Evolutionary conservation across 139 green algal species (phyloP), one percentile per base, ranked within the genome.

Genomic region (Chlorella vulgaris): DNA sequence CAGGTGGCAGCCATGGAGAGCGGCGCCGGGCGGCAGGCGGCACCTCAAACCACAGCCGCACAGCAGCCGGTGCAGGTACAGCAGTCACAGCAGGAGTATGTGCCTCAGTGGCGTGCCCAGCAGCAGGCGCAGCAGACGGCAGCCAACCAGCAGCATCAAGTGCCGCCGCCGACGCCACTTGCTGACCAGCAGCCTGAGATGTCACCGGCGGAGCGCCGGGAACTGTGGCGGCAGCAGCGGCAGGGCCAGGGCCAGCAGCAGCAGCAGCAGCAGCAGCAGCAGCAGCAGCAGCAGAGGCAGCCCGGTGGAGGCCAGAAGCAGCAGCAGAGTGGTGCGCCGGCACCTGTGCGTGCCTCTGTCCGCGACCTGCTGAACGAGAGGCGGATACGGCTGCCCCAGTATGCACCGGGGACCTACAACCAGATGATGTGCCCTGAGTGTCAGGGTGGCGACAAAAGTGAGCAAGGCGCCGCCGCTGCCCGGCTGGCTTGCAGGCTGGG

Each of bases 371-470:
- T 91, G 31, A 78, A 82, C 5, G 62, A 79, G n/a, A 55, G 77
- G 26, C 39, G 66, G 31, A 88, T 91, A 55, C 39, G 80, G 22
- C 76, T 88, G 42, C 74, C 67, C 2, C n/a, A 61, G 5, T 90
- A 91, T 39, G 36, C 75, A 3, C 80, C 87, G 38, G 88, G 85
- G 42, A 76, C 85, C 10, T 81, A 89, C 53, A 83, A 74, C 55
- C 81, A 76, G 10, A n/a, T 84, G 24, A 24, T 82, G 5, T 93
- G 89, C 75, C 89, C 89, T 4, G 51, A 71, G 38, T 93, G 89
- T 74, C 39, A 80, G 38, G 89, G 89, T 42, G 89, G 89, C 43
- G 67, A 42, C 51, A 81, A 53, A 29, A n/a, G 63, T 31, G 88
- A 91, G 66, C 68, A 55, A 2, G 35, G 19, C 15, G 65, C 33